Evolutionary conservation across 306 rosid species (phyloP).

Genomic region (Parietaria judaica): DNA sequence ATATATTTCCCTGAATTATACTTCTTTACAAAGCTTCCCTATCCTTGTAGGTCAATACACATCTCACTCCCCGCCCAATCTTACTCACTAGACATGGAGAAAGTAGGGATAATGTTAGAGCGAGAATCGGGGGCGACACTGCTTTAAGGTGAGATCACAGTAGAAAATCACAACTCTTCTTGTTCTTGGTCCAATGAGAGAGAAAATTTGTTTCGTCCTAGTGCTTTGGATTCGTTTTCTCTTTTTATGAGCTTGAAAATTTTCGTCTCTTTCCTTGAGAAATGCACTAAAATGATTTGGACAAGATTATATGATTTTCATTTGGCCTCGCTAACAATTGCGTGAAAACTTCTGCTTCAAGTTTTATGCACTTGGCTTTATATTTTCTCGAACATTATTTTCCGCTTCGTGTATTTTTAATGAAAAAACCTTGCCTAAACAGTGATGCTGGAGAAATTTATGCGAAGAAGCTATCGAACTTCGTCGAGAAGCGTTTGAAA

Average conservation of each 20-base stretch:
- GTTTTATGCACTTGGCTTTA: neutral
- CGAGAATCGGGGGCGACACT: constrained; percentile 89
- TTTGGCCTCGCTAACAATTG: too few relatives aligned
- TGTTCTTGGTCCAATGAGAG: too few relatives aligned
- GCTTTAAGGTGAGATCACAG: constrained; percentile 53
- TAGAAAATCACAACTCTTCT: constrained; percentile 5
- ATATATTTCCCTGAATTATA: neutral
- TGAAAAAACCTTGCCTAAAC: constrained; percentile 20
- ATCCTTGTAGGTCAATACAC: constrained; percentile 77
- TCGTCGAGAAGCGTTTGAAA: constrained; percentile 86
- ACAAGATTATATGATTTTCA: too few relatives aligned
- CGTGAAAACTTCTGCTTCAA: too few relatives aligned
- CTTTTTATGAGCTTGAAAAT: neutral
- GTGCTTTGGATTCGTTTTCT: neutral
- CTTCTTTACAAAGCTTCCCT: neutral
- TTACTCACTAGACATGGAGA: constrained; percentile 97
- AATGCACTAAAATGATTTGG: too few relatives aligned
- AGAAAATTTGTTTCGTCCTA: too few relatives aligned
- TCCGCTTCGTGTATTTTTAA: neutral
- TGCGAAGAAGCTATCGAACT: constrained; percentile 80
- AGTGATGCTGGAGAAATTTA: constrained; percentile 85
- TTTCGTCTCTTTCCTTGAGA: constrained; percentile 1
- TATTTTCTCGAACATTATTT: neutral
- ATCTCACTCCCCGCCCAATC: constrained; percentile 97
- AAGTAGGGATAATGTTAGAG: constrained; percentile 94